Evolutionary conservation across 2,329 filamentous ascomycete genomes (phyloP).

Genomic region (Aspergillus calidoustus): DNA sequence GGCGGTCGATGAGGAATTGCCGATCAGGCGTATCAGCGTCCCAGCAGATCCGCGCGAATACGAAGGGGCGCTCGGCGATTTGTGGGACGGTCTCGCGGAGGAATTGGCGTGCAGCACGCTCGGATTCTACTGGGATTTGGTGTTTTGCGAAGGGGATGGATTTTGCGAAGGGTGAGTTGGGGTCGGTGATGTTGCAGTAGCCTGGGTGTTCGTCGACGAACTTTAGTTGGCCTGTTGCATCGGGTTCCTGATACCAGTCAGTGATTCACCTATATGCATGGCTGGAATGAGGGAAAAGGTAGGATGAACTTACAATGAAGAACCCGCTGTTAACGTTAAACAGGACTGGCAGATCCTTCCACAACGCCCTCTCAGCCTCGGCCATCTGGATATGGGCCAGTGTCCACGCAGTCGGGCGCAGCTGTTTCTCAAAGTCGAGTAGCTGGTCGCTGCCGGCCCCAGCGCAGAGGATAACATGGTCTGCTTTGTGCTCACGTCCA

Average conservation of each 20-base stretch:
- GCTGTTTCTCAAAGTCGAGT: constrained; percentile 56
- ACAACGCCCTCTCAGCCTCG: constrained; percentile 49
- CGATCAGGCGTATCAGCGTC: constrained; percentile 61
- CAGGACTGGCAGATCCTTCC: constrained; percentile 55
- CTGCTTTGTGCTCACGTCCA: constrained; percentile 47
- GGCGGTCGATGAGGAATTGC: constrained; percentile 56
- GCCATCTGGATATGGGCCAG: constrained; percentile 57
- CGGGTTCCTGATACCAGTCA: constrained; percentile 35
- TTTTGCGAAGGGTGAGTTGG: constrained; percentile 28
- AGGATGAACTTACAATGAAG: constrained; percentile 42
- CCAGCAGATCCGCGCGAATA: constrained; percentile 61
- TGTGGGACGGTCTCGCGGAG: constrained; percentile 59
- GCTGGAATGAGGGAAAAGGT: not conserved
- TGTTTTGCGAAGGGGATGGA: constrained; percentile 50
- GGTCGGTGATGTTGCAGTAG: constrained; percentile 55
- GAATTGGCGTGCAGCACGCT: constrained; percentile 52
- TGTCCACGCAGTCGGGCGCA: constrained; percentile 61
- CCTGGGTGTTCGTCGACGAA: constrained; percentile 60
- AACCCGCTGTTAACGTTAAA: constrained; percentile 55
- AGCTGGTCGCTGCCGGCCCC: constrained; percentile 55
- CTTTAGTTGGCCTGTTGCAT: constrained; percentile 46
- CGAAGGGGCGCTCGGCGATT: constrained; percentile 54
- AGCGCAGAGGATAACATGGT: constrained; percentile 54
- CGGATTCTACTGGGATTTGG: constrained; percentile 51
- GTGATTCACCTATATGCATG: too few species aligned